These are phyloP conservation scores for Fusarium redolens DNA, from an alignment of 2,329 filamentous ascomycete genomes.

Conservation along the genomic window DNA sequence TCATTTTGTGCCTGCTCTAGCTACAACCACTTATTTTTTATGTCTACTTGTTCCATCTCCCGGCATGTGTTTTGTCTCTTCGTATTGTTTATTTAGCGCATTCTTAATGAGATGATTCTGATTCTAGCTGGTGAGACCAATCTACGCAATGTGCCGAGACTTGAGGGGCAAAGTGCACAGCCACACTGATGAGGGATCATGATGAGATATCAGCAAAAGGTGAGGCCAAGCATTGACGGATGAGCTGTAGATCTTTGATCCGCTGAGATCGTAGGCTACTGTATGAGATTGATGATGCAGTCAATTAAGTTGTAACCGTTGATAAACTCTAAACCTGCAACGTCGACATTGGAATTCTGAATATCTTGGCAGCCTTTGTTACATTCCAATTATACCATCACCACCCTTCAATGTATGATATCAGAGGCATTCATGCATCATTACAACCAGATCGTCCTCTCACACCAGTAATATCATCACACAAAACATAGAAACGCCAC, in stretches of 20 bases:
- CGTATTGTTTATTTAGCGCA: constrained; percentile 4
- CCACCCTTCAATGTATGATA: background rate
- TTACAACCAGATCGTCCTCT: background rate
- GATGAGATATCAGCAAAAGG: background rate
- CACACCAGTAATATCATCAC: too few species aligned
- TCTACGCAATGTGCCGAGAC: background rate
- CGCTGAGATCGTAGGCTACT: background rate
- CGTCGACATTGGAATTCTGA: background rate
- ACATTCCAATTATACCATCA: background rate
- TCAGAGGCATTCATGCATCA: background rate
- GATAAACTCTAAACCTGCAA: background rate
- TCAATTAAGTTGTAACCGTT: constrained; percentile 2
- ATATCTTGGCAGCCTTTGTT: background rate
- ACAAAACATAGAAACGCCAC: too few species aligned
- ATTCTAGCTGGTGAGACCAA: background rate
- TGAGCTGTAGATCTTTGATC: background rate
- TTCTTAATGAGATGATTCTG: constrained; percentile 15
- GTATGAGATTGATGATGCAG: background rate
- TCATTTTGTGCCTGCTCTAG: background rate
- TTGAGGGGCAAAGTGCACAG: constrained; percentile 32
- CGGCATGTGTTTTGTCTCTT: background rate
- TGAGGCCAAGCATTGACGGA: background rate
- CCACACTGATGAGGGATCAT: constrained; percentile 12
- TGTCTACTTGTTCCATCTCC: background rate
- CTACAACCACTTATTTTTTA: constrained; percentile 6